Evolutionary conservation across 2,329 filamentous ascomycete genomes (phyloP), one percentile per base, ranked within the genome.

Genomic region (Paramyrothecium roridum): DNA sequence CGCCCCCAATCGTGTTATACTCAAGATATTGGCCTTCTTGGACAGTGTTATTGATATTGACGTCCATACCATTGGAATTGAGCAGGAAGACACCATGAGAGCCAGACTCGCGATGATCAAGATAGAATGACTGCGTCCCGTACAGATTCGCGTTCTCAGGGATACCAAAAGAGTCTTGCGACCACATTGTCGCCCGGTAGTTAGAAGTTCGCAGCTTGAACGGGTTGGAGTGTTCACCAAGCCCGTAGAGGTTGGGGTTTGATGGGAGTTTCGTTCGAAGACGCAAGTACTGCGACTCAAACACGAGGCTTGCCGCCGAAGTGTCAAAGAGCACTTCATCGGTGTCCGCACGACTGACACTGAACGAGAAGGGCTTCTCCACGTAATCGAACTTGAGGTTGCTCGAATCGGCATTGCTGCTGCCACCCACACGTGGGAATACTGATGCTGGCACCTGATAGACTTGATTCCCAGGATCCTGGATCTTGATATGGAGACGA

Each of bases 1-100:
- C 86, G 21, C 91, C 91, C 53, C 91, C 91, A 0, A 96, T 73
- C 0, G 86, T 84, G 67, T 93, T 91, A 74, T 93, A 95, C 71
- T 93, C 88, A 19, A 95, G 81, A 58, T 87, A 91, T 66, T 93
- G 85, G 4, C 81, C 79, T 6, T 79, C 76, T 45, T 78, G 72
- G 8, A 75, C 71, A 1, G 81, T 82, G 59, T 84, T 81, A 80
- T 61, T 88, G 80, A 93, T 76, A 3, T 91, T 71, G 8, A 91
- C 75, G 60, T 95, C 90, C 69, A 91, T 88, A 2, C 84, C 86
- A 66, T 95, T 90, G 2, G 86, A 80, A 66, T 93, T 95, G 37
- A 91, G 82, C 19, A 89, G 75, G 66, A 90, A 93, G 1, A 93
- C 84, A 26, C 87, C 79, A 74, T 90, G 67, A 57, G 86, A 73